Base-by-base conservation (phyloP, 371 early-diverging fungal species). In the Mortierella sp. region DNA sequence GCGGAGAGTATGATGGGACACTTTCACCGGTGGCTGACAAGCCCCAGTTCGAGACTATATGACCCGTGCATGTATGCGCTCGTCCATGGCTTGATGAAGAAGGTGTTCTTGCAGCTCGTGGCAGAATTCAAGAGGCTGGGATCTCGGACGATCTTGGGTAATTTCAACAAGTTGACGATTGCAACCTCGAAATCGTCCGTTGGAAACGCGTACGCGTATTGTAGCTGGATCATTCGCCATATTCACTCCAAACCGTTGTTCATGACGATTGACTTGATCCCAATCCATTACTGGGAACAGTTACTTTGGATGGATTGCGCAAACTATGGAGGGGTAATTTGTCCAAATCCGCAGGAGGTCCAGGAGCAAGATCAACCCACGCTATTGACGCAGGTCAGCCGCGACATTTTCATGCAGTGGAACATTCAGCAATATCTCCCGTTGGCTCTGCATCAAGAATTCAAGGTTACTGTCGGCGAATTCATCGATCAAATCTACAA, bases 251-350 rank as follows among this genome's bases (percentile, higher is more conserved):
- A 92, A 68, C 91, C 89, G 6, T 67, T 94, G 13, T 95, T 96
- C 79, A 88, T 88, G 60, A 81, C 88, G 10, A 69, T 91, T n/a
- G 86, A 87, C 50, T 54, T 96, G 57, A 71, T 83, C 4, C 84
- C 88, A 1, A 78, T 79, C 24, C 66, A 85, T 57, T 91, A 88
- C 61, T 97, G 95, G 95, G 84, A 88, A 41, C 83, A 89, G n/a
- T 55, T 96, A 53, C 52, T 95, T 19, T 98, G 98, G 98, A 92
- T 96, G 94, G 96, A 97, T 71, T 82, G 86, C 48, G 86, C 86
- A 69, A 98, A 98, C 77, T 94, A 86, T 79, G 96, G 94, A 24
- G 96, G 97, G 5, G 80, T 95, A 28, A 73, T 69, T 34, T 54
- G 67, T 44, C 47, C 60, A 0, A 67, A 71, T 43, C 67, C 74